Conservation (phyloP, 2,329 filamentous ascomycete genomes). For the Ceratocystis ficicola region DNA sequence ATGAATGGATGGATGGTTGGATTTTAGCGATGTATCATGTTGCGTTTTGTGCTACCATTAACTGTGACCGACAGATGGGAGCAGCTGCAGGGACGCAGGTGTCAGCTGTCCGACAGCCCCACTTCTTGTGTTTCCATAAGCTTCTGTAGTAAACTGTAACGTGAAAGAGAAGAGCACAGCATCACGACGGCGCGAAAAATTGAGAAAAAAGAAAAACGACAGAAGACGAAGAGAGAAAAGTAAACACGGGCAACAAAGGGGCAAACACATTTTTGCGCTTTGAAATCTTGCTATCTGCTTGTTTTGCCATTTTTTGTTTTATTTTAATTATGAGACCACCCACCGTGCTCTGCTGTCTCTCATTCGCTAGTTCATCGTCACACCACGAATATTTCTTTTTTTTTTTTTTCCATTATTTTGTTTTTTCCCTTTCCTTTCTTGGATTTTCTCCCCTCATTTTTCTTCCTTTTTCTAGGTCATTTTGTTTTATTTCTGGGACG, state of each 20-base stretch:
- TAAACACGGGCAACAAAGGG: neutral
- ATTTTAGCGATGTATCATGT: neutral
- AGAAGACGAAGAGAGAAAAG: neutral
- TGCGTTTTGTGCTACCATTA: neutral
- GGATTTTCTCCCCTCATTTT: slow-evolving; percentile 1
- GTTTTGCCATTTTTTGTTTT: no score
- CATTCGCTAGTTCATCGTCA: neutral
- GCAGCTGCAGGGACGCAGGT: neutral
- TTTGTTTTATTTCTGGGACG: neutral
- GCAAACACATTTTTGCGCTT: neutral
- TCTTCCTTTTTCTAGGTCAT: neutral
- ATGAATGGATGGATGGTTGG: neutral
- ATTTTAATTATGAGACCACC: neutral
- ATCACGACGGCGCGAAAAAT: neutral
- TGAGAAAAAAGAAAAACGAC: neutral
- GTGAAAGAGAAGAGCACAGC: neutral
- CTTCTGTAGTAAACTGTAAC: slow-evolving; percentile 9
- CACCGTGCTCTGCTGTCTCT: neutral
- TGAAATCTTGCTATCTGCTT: no score
- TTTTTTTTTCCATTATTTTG: neutral
- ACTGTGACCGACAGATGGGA: neutral
- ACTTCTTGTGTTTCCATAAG: slow-evolving; percentile 14
- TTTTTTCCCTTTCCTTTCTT: neutral
- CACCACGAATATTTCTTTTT: neutral
- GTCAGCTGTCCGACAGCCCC: slow-evolving; percentile 1